phyloP scores from a whole-genome alignment of 257 asterid genomes.

The Coffea eugenioides region DNA sequence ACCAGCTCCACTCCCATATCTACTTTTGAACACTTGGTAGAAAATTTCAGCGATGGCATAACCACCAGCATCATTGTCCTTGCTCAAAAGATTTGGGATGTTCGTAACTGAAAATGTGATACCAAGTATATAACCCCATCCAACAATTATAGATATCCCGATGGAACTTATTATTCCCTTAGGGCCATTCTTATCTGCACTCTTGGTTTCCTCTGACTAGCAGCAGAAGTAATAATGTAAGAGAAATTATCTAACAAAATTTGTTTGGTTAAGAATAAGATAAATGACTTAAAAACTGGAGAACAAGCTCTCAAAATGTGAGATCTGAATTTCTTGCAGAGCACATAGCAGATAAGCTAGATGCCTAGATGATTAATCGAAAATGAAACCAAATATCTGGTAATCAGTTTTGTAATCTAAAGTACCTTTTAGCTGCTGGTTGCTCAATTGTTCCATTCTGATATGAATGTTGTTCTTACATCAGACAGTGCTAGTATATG shows the following conservation, averaged over 20 bases:
- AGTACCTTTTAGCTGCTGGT: background rate
- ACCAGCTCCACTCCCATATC: constrained; percentile 79
- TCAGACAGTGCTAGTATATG: background rate
- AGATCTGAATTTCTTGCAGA: background rate
- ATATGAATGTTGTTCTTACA: background rate
- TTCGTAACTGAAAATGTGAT: constrained; percentile 86
- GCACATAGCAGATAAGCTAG: background rate
- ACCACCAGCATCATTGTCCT: constrained; percentile 79
- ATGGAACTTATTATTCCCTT: constrained; percentile 88
- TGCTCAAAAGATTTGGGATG: constrained; percentile 65
- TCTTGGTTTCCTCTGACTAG: constrained; percentile 93
- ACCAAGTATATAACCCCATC: constrained; percentile 95
- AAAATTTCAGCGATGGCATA: constrained; percentile 90
- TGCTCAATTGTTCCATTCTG: background rate
- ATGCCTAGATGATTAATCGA: background rate
- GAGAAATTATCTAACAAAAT: background rate
- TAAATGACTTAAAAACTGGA: background rate
- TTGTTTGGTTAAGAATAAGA: background rate
- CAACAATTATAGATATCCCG: constrained; percentile 83
- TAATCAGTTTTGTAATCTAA: background rate
- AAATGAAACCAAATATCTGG: background rate
- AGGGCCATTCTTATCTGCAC: constrained; percentile 83
- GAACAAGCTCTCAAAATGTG: background rate
- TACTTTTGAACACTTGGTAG: constrained; percentile 66
- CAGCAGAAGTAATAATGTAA: constrained; percentile 21